Base-by-base conservation (phyloP, 2,329 filamentous ascomycete species). In the Curvularia spicifera region DNA sequence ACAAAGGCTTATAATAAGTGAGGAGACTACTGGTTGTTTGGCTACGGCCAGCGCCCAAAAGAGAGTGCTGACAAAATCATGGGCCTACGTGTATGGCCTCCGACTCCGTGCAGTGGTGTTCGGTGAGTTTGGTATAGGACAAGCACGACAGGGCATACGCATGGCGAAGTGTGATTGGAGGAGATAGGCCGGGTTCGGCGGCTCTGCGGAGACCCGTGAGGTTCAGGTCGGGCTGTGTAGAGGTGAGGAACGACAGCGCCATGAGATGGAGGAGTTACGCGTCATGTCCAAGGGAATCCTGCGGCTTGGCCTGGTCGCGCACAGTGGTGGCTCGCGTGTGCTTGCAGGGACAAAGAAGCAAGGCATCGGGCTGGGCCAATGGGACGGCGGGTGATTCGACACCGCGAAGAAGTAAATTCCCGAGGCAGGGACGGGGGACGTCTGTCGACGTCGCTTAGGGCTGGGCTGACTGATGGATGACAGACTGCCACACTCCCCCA, bases 131-230 rank as follows among this genome's bases (percentile, higher is more conserved):
- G 56, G 40, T 51, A 46, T 28, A 37, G 20, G n/a, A 26, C 37
- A 47, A 33, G 46, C n/a, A 42, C 40, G 26, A 12, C 15, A 3
- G 9, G 39, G 8, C 24, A 47, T 22, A 35, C 33, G 43, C 45
- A 47, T 42, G 22, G 35, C 47, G 13, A 9, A 44, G 28, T 51
- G 51, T 56, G 51, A 53, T 51, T 55, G 31, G 46, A 35, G 46
- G 53, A 26, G 24, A 22, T 61, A 64, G 58, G 35, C 67, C 60
- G 51, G 26, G 65, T 59, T 45, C 60, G 66, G 67, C 67, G 64
- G 57, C 56, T 59, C 47, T 51, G 71, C 65, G 71, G 71, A 71
- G 70, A 73, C 59, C 71, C 68, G 67, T 61, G 40, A 33, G 59
- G 44, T 53, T 56, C 44, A 60, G 62, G 51, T 59, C 50, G 60